Percentiles rank a stretch among this genome's conserved stretches.
Conservation (phyloP, 2,329 filamentous ascomycete genomes). For the Exophiala viscosa region DNA sequence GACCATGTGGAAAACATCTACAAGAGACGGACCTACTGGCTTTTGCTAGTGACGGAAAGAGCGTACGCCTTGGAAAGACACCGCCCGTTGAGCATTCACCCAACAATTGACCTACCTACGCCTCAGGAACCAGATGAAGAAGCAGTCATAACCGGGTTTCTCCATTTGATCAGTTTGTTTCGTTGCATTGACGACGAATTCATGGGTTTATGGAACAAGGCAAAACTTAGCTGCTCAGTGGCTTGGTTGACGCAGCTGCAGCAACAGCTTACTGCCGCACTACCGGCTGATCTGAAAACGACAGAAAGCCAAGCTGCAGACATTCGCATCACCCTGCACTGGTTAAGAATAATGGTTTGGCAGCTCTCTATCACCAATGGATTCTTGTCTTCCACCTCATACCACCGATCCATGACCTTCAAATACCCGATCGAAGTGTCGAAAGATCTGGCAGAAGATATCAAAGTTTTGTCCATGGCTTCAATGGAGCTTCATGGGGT, state of each 20-base stretch:
- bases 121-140: conserved; percentile 56
- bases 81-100: conserved; percentile 62
- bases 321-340: conserved; percentile 62
- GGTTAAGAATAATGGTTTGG: conserved; percentile 69
- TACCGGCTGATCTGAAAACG: conserved; percentile 23
- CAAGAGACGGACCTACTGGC: conserved; percentile 67
- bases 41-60: conserved; percentile 68
- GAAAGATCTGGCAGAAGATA: conserved; percentile 61
- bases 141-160: conserved; percentile 53
- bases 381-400: conserved; percentile 59
- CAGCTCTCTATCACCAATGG: conserved; percentile 65
- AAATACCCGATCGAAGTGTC: conserved; percentile 62
- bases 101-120: conserved; percentile 59
- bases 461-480: conserved; percentile 66
- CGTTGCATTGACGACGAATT: conserved; percentile 64
- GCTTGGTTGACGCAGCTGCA: conserved; percentile 58
- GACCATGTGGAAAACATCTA: conserved; percentile 60
- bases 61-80: conserved; percentile 66
- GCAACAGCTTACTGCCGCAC: conserved; percentile 45
- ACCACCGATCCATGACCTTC: conserved; percentile 59
- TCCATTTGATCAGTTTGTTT: conserved; percentile 61
- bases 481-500: conserved; percentile 72
- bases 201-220: conserved; percentile 64
- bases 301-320: conserved; percentile 29
- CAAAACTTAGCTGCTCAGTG: conserved; percentile 54